phyloP scores from a whole-genome alignment of 345 rosid species.

The Lepidium aucheri region DNA sequence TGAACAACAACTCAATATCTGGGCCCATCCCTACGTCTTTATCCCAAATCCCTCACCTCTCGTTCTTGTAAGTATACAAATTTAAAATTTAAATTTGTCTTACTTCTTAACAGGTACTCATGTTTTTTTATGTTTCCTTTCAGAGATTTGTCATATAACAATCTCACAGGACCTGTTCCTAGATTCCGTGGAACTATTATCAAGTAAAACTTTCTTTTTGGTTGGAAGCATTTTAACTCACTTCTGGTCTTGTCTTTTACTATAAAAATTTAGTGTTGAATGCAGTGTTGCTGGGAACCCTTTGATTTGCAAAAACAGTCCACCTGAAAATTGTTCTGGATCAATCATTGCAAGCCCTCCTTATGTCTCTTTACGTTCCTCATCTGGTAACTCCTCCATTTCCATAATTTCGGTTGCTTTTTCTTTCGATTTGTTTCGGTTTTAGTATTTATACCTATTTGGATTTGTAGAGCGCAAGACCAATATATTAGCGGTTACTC shows the following conservation, averaged over 20 bases:
- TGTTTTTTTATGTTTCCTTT: conserved; percentile 20
- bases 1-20: conserved; percentile 86
- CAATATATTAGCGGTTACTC: conserved; percentile 56
- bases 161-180: conserved; percentile 83
- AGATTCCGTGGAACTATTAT: conserved; percentile 49
- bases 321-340: conserved; percentile 52
- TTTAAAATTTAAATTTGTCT: background rate
- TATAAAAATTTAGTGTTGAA: conserved; percentile 15
- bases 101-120: background rate
- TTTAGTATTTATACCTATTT: conserved; percentile 1
- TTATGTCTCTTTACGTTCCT: conserved; percentile 42
- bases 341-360: conserved; percentile 43
- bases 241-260: background rate
- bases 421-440: background rate
- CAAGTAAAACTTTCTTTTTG: conserved; percentile 38
- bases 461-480: conserved; percentile 41
- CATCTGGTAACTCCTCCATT: conserved; percentile 34
- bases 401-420: background rate
- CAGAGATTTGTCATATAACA: conserved; percentile 94
- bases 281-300: conserved; percentile 79
- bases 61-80: conserved; percentile 68
- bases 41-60: conserved; percentile 61
- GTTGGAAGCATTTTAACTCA: background rate
- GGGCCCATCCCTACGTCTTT: conserved; percentile 69
- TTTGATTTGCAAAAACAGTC: conserved; percentile 56